A percentile compares a stretch with the other conserved stretches of the same genome.
These are phyloP conservation scores for Pyrus bretschneideri DNA, from an alignment of 306 rosid species.

Conservation along the genomic window DNA sequence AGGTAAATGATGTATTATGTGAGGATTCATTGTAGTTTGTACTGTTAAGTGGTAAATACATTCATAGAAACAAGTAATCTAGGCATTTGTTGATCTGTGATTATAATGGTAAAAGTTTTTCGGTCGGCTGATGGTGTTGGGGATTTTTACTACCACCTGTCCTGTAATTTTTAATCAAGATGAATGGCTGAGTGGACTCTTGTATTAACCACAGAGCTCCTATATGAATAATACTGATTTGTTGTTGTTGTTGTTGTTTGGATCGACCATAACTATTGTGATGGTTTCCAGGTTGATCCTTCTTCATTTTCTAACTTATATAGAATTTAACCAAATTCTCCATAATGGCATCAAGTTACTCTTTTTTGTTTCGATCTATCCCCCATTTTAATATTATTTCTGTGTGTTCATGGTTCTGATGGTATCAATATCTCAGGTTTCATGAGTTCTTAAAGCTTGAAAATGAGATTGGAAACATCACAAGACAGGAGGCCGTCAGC, in stretches of 20 bases:
- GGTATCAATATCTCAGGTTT: conserved; percentile 52
- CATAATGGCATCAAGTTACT: conserved; percentile 4
- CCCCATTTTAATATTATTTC: conserved; percentile 2
- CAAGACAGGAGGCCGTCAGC: conserved; percentile 99
- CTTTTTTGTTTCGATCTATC: neutral
- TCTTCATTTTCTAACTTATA: neutral
- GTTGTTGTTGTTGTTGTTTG: no score
- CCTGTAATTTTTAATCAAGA: neutral
- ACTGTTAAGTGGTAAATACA: neutral
- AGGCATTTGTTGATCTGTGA: neutral
- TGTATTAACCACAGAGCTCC: neutral
- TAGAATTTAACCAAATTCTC: conserved; percentile 10
- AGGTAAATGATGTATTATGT: conserved; percentile 41
- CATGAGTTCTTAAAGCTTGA: conserved; percentile 94
- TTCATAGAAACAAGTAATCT: neutral
- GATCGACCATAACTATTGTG: neutral
- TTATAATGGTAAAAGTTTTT: neutral
- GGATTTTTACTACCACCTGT: neutral
- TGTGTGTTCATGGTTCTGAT: neutral
- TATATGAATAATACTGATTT: neutral
- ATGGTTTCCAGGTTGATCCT: conserved; percentile 8
- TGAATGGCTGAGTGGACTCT: neutral
- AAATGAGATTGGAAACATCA: conserved; percentile 97
- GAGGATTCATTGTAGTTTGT: neutral
- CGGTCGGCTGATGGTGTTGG: no score